These are phyloP conservation scores for Lasiosphaeria hispida DNA, from an alignment of 495 filamentous ascomycete species.

Conservation along the genomic window DNA sequence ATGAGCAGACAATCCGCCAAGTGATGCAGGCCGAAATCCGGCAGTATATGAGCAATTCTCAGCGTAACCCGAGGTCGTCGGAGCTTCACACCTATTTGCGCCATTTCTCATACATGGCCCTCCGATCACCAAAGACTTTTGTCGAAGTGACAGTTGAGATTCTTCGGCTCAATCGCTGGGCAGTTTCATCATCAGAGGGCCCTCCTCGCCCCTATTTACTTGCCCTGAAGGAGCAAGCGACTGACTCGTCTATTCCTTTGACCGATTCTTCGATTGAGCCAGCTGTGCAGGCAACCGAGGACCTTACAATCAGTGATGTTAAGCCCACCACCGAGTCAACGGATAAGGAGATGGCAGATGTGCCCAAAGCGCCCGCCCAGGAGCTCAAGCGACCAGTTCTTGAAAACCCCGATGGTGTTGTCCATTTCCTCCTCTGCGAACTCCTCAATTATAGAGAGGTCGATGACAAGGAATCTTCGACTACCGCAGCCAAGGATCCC, in stretches of 20 bases:
- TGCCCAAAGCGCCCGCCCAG: slow-evolving; percentile 51
- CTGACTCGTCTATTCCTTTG: slow-evolving; percentile 29
- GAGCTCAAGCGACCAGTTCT: slow-evolving; percentile 83
- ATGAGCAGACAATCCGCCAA: slow-evolving; percentile 84
- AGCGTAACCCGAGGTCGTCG: slow-evolving; percentile 57
- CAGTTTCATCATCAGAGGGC: slow-evolving; percentile 41
- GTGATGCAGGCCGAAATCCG: slow-evolving; percentile 92
- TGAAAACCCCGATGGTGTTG: slow-evolving; percentile 91
- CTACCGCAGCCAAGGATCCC: slow-evolving; percentile 50
- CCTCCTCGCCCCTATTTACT: slow-evolving; percentile 42
- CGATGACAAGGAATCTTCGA: slow-evolving; percentile 66
- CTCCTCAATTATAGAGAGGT: slow-evolving; percentile 89
- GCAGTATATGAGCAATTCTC: slow-evolving; percentile 57
- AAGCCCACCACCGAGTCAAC: slow-evolving; percentile 52
- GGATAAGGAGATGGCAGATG: slow-evolving; percentile 56
- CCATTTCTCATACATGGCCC: slow-evolving; percentile 74
- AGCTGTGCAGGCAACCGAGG: slow-evolving; percentile 55
- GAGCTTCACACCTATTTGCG: slow-evolving; percentile 74
- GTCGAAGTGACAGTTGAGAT: slow-evolving; percentile 88
- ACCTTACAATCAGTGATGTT: slow-evolving; percentile 49
- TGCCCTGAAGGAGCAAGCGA: slow-evolving; percentile 30
- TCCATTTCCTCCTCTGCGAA: slow-evolving; percentile 94
- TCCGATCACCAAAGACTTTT: slow-evolving; percentile 83
- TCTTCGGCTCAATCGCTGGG: slow-evolving; percentile 67
- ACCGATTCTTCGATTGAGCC: slow-evolving; percentile 42